A percentile compares a stretch with the other conserved stretches of the same genome.
These are phyloP conservation scores for Pythium dissimile DNA, from an alignment of 352 stramenopile species.

Conservation along the genomic window DNA sequence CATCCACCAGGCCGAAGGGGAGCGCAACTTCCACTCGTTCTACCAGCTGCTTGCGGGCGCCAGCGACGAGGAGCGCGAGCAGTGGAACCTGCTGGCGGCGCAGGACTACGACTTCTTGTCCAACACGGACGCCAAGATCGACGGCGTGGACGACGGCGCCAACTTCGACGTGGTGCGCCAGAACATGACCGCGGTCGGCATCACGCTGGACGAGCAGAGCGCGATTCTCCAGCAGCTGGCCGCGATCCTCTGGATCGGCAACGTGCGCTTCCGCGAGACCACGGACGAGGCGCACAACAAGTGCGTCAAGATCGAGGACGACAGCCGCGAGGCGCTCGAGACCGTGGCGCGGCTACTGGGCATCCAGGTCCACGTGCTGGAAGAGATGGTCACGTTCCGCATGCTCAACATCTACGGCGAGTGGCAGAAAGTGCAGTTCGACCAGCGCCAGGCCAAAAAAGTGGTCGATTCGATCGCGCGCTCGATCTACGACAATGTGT, in stretches of 20 bases:
- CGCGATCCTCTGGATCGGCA: conserved; percentile 82
- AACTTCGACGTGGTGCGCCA: conserved; percentile 57
- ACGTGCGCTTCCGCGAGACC: conserved; percentile 76
- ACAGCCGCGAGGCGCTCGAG: conserved; percentile 46
- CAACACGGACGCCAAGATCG: conserved; percentile 64
- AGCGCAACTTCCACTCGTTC: conserved; percentile 94
- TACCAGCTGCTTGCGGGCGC: conserved; percentile 89
- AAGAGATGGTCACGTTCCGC: conserved; percentile 72
- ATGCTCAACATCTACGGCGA: conserved; percentile 78
- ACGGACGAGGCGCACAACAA: conserved; percentile 77
- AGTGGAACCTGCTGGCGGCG: conserved; percentile 49
- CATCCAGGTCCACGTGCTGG: conserved; percentile 55
- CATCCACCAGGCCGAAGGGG: conserved; percentile 78
- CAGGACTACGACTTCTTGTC: conserved; percentile 67
- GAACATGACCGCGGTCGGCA: conserved; percentile 70
- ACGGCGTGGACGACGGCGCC: conserved; percentile 71
- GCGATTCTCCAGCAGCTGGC: conserved; percentile 76
- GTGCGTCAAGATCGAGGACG: conserved; percentile 55
- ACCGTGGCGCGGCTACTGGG: conserved; percentile 62
- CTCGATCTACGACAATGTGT: conserved; percentile 88
- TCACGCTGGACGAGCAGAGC: conserved; percentile 65
- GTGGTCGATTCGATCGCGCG: conserved; percentile 83
- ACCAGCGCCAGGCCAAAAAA: conserved; percentile 73
- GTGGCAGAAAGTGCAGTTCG: conserved; percentile 75
- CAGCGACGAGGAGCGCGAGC: conserved; percentile 38